Conservation (phyloP, 2,329 filamentous ascomycete species). For the Clarireedia paspali region DNA sequence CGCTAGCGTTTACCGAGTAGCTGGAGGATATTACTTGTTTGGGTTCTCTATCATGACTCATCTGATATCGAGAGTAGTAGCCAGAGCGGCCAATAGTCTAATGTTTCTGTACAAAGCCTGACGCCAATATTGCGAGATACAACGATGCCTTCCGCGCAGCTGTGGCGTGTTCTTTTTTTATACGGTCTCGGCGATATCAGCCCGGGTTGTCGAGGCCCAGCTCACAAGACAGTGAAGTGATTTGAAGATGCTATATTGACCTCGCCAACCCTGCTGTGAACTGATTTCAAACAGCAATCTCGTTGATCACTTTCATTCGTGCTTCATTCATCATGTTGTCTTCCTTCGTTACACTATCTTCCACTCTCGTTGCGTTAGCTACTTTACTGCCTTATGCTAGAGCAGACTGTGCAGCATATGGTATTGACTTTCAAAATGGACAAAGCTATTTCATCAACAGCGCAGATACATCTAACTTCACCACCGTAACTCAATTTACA, state of each 20-base stretch:
- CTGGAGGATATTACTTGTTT: constrained; percentile 1
- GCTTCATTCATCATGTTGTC: constrained; percentile 5
- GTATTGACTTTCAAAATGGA: constrained; percentile 9
- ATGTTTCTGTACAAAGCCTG: background rate
- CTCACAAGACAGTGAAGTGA: background rate
- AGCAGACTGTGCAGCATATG: constrained; percentile 6
- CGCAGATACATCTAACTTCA: constrained; percentile 2
- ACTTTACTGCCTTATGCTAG: background rate
- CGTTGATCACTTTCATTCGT: background rate
- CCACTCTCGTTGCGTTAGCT: constrained; percentile 2
- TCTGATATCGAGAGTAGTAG: background rate
- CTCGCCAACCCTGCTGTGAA: background rate
- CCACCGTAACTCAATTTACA: constrained; percentile 4
- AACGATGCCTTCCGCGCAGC: background rate
- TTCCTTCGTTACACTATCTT: background rate
- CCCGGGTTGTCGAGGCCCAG: background rate
- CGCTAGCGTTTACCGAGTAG: background rate
- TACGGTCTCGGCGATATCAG: constrained; percentile 1
- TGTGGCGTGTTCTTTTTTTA: constrained; percentile 8
- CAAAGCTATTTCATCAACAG: constrained; percentile 6
- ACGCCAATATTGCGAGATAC: background rate
- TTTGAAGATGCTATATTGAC: constrained; percentile 1
- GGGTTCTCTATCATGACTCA: background rate
- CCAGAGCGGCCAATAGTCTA: background rate
- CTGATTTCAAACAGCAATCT: background rate